Base-by-base conservation (phyloP, 1,139 yeast genomes). In the Sugiyamaella novakii region DNA sequence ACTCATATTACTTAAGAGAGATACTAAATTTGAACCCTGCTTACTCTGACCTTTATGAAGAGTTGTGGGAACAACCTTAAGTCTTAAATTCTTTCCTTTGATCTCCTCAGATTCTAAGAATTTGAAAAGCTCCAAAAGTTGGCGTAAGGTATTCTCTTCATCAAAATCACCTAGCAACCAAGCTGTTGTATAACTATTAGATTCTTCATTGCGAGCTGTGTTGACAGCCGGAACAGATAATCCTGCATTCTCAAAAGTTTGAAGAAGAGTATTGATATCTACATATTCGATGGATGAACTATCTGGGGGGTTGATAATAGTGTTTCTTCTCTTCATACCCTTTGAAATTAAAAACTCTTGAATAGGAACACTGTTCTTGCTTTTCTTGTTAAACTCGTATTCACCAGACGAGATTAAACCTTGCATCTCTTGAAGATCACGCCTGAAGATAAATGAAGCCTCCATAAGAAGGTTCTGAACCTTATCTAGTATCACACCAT, bases 151-250 rank as follows among this genome's bases (percentile, higher is more conserved):
- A 1, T 58, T 52, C 1, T 54, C 43, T 2, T 72, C 60, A 12
- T 70, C 67, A 46, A 81, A 73, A 58, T 81, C 79, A 11, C 87
- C 89, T 47, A 80, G 66, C 10, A 84, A 55, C 75, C 86, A 81
- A 12, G 81, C 55, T 0, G 83, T 72, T 0, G 58, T 53, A 30
- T 41, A 47, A 14, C 35, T 35, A 11, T 49, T 54, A 3, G 34
- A 24, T 10, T 27, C 25, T 2, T 29, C 19, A 18, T 46, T 43
- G 24, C 42, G 52, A 18, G 47, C 49, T 10, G 45, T 43, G 8
- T 35, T 40, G 3, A 41, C 40, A 12, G 43, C 36, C 14, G 45
- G 41, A n/a, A 34, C 39, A 10, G 50, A 52, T 5, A 54, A 37
- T 19, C 50, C 31, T 1, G 51, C 40, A 7, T 43, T 44, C 6